Conservation (phyloP, 2,329 filamentous ascomycete species). For the Penicillium crustosum region DNA sequence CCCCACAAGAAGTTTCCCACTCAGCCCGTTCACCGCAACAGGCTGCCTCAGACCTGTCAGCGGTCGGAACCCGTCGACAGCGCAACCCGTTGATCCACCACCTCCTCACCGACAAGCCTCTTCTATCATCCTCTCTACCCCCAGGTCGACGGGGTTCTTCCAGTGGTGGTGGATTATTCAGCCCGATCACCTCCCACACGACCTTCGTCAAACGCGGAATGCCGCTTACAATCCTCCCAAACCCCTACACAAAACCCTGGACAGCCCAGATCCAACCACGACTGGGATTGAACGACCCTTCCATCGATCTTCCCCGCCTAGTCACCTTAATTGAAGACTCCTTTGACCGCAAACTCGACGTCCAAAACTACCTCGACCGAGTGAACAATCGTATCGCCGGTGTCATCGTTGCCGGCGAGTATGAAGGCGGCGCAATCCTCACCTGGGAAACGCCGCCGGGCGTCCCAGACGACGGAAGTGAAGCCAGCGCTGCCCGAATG, state of each 20-base stretch:
- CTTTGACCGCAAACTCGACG: slow-evolving; percentile 80
- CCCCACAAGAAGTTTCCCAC: slow-evolving; percentile 75
- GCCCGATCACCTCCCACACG: slow-evolving; percentile 54
- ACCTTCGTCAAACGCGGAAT: slow-evolving; percentile 91
- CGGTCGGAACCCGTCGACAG: slow-evolving; percentile 58
- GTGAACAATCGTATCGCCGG: slow-evolving; percentile 80
- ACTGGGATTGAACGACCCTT: slow-evolving; percentile 72
- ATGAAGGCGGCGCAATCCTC: slow-evolving; percentile 90
- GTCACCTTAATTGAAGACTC: slow-evolving; percentile 90
- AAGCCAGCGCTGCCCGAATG: slow-evolving; percentile 58
- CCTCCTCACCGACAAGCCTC: slow-evolving; percentile 89
- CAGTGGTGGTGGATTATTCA: slow-evolving; percentile 31
- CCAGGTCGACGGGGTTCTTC: slow-evolving; percentile 58
- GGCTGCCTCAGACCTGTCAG: slow-evolving; percentile 38
- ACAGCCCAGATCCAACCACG: slow-evolving; percentile 60
- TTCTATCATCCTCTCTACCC: slow-evolving; percentile 87
- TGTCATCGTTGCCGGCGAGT: slow-evolving; percentile 91
- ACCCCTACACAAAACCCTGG: slow-evolving; percentile 68
- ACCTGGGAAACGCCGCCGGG: slow-evolving; percentile 84
- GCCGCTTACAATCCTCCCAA: slow-evolving; percentile 79
- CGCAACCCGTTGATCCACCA: slow-evolving; percentile 93
- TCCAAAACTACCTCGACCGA: slow-evolving; percentile 77
- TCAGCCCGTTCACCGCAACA: slow-evolving; percentile 42
- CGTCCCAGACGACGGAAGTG: slow-evolving; percentile 54
- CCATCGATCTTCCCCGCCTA: slow-evolving; percentile 78